Conservation (phyloP, 768 basidiomycete genomes). For the Leccinum olivaceopallidum region DNA sequence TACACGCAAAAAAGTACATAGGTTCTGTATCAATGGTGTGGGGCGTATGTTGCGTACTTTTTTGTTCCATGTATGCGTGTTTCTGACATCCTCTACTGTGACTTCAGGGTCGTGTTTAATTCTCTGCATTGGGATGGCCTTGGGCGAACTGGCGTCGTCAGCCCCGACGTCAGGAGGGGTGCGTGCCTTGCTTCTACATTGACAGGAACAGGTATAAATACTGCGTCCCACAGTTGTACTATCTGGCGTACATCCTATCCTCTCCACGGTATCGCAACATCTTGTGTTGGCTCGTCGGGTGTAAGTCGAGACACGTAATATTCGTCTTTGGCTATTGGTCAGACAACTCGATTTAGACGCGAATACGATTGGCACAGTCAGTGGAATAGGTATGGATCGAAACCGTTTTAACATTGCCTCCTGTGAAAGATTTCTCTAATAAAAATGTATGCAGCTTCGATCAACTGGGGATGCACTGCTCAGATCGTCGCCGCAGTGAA, state of each 20-base stretch:
- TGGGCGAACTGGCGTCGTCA: conserved; percentile 40
- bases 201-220: not conserved
- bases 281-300: conserved; percentile 67
- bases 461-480: conserved; percentile 64
- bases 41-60: conserved; percentile 30
- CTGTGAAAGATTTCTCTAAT: not conserved
- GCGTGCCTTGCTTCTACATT: conserved; percentile 1
- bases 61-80: not conserved
- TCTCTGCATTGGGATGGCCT: conserved; percentile 36
- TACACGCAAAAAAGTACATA: not conserved
- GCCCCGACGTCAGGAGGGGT: conserved; percentile 41
- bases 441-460: conserved; percentile 40
- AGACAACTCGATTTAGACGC: conserved; percentile 31
- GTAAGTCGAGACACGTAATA: conserved; percentile 33
- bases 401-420: not conserved
- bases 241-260: conserved; percentile 60
- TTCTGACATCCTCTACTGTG: conserved; percentile 26
- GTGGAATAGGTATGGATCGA: conserved; percentile 31
- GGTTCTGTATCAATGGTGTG: conserved; percentile 40
- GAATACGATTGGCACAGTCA: conserved; percentile 52
- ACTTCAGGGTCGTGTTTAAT: conserved; percentile 36
- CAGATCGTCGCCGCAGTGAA: conserved; percentile 65
- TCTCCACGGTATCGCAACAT: conserved; percentile 57
- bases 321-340: not conserved
- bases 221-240: conserved; percentile 46